phyloP scores from a whole-genome alignment of 371 early-diverging fungal species.

The Enterocytospora artemiae region DNA sequence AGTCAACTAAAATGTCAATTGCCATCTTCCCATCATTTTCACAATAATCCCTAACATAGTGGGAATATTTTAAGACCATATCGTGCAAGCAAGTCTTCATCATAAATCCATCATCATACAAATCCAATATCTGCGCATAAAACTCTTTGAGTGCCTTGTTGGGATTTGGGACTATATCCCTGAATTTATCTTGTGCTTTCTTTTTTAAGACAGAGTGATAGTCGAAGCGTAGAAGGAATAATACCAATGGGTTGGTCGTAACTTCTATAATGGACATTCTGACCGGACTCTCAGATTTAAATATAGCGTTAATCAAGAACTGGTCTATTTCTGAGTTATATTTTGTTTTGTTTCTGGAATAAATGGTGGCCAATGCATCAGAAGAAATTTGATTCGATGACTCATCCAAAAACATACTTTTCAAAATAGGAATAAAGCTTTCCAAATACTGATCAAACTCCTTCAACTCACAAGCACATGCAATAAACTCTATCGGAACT shows the following conservation, averaged over 20 bases:
- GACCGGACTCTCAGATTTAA: constrained; percentile 1
- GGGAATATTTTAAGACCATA: too few species aligned
- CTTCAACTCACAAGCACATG: constrained; percentile 30
- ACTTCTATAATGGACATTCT: constrained; percentile 14
- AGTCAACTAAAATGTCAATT: too few species aligned
- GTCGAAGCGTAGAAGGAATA: constrained; percentile 31
- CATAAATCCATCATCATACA: too few species aligned
- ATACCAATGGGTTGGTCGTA: constrained; percentile 10
- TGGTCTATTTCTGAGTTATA: too few species aligned
- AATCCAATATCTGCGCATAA: constrained; percentile 12
- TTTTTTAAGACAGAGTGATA: constrained; percentile 22
- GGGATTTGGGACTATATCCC: constrained; percentile 17
- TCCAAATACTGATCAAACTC: constrained; percentile 20
- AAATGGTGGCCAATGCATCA: constrained; percentile 21
- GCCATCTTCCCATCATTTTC: too few species aligned
- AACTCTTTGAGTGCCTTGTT: constrained; percentile 19
- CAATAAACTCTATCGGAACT: constrained; percentile 15
- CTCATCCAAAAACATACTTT: constrained; percentile 15
- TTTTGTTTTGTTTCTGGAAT: not conserved
- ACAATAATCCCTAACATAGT: too few species aligned
- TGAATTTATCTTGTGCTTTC: constrained; percentile 29
- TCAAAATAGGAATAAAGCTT: constrained; percentile 16
- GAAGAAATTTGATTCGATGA: constrained; percentile 1
- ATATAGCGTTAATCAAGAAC: not conserved
- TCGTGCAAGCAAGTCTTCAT: too few species aligned